Evolutionary conservation across 179 eudicot species (phyloP).

Genomic region (Vitellaria paradoxa): DNA sequence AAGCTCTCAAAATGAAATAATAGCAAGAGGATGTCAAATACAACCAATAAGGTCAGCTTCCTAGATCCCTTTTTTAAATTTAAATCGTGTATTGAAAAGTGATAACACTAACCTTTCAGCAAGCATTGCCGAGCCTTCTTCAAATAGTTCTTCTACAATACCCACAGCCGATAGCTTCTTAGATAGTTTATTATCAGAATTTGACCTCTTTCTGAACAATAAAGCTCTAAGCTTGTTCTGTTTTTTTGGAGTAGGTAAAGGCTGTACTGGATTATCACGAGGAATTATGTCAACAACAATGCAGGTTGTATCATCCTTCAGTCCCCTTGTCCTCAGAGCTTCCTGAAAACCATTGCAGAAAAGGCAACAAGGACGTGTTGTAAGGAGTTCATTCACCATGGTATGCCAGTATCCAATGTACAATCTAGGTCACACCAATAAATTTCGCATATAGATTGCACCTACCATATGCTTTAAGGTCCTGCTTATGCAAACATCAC

Average conservation of each 20-base stretch:
- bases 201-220: slow-evolving; percentile 57
- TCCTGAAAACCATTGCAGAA: slow-evolving; percentile 42
- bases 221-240: slow-evolving; percentile 56
- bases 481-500: neutral
- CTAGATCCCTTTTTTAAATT: neutral
- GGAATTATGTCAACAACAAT: slow-evolving; percentile 84
- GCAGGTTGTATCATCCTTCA: slow-evolving; percentile 90
- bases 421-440: neutral
- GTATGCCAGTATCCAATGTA: neutral
- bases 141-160: slow-evolving; percentile 82
- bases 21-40: neutral
- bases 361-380: slow-evolving; percentile 15
- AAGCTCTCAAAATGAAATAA: too few species aligned
- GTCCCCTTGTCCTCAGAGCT: slow-evolving; percentile 75
- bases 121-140: slow-evolving; percentile 96
- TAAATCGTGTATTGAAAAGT: neutral
- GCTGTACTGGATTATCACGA: slow-evolving; percentile 49
- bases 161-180: slow-evolving; percentile 71
- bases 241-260: slow-evolving; percentile 53
- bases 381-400: slow-evolving; percentile 6
- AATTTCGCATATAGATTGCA: neutral
- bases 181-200: slow-evolving; percentile 51
- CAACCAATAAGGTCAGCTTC: neutral
- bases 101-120: slow-evolving; percentile 67
- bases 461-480: neutral